Evolutionary conservation across 495 filamentous ascomycete genomes (phyloP).

Genomic region (Clohesyomyces aquaticus): DNA sequence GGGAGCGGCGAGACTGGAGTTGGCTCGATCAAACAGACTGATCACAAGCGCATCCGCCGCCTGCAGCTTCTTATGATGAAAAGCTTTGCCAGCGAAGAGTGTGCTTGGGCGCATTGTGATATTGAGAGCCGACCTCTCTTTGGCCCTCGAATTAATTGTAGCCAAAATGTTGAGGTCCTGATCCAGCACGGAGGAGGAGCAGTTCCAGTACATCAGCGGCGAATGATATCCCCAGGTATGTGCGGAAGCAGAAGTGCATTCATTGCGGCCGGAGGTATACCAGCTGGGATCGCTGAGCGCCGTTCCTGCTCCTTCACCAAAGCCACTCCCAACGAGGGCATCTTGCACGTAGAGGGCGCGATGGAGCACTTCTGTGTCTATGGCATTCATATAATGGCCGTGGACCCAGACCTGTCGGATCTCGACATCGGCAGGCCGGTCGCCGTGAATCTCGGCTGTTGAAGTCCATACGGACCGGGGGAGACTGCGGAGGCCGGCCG

Average conservation of each 20-base stretch:
- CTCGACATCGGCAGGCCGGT: constrained; percentile 50
- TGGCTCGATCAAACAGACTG: constrained; percentile 65
- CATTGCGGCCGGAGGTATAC: background rate
- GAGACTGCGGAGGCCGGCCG: constrained; percentile 61
- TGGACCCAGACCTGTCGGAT: constrained; percentile 58
- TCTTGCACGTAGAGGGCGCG: constrained; percentile 66
- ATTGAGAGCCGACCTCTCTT: constrained; percentile 62
- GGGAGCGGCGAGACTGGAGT: constrained; percentile 58
- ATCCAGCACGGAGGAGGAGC: constrained; percentile 58
- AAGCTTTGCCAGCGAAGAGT: constrained; percentile 74
- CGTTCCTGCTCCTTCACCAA: constrained; percentile 5
- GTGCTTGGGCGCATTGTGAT: constrained; percentile 71
- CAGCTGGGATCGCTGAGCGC: background rate
- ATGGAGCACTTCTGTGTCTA: constrained; percentile 62
- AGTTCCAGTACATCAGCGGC: constrained; percentile 74
- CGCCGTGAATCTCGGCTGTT: constrained; percentile 59
- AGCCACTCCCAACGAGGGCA: constrained; percentile 37
- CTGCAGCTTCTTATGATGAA: constrained; percentile 61
- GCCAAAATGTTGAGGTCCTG: constrained; percentile 61
- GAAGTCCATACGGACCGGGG: constrained; percentile 79
- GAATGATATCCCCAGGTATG: constrained; percentile 62
- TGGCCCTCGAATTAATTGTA: constrained; percentile 64
- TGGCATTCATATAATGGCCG: constrained; percentile 69
- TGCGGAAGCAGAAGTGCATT: background rate
- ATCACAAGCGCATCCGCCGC: constrained; percentile 75